These are phyloP conservation scores for Globisporangium iwayamae DNA, from an alignment of 352 stramenopile species.

Conservation along the genomic window DNA sequence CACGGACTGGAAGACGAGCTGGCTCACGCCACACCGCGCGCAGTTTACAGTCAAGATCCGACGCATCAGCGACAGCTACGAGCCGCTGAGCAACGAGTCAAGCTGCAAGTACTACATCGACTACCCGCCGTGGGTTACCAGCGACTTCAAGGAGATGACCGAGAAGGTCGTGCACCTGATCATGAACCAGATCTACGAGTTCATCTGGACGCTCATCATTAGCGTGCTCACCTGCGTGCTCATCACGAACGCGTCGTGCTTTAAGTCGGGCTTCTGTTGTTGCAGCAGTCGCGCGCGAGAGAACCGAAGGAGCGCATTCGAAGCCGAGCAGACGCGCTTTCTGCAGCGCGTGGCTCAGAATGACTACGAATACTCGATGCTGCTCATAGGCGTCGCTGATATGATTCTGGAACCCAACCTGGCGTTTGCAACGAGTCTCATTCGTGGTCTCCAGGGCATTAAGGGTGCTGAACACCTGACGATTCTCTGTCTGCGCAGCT, in stretches of 20 bases:
- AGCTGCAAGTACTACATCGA: conserved; percentile 32
- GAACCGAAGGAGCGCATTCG: conserved; percentile 36
- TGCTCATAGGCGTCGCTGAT: conserved; percentile 45
- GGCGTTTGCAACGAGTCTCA: conserved; percentile 23
- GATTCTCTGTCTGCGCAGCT: conserved; percentile 31
- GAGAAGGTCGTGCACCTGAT: conserved; percentile 20
- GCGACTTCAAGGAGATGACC: conserved; percentile 6
- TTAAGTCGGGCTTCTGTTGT: conserved; percentile 50
- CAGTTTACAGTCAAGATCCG: conserved; percentile 46
- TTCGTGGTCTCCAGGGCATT: conserved; percentile 6
- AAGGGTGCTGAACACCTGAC: conserved; percentile 1
- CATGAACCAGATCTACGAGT: conserved; percentile 27
- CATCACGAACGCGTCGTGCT: conserved; percentile 50
- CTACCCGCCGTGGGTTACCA: background rate
- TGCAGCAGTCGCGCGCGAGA: conserved; percentile 40
- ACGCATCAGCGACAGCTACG: conserved; percentile 17
- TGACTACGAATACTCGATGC: conserved; percentile 64
- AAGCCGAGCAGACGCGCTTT: conserved; percentile 32
- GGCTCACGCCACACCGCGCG: conserved; percentile 18
- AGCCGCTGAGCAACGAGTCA: conserved; percentile 17
- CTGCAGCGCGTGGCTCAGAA: conserved; percentile 59
- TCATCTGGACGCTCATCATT: conserved; percentile 33
- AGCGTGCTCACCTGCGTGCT: conserved; percentile 30
- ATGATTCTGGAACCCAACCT: conserved; percentile 49
- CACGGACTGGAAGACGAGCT: conserved; percentile 25